Base-by-base conservation (phyloP, 352 stramenopile genomes). In the Blastocystis sp. region DNA sequence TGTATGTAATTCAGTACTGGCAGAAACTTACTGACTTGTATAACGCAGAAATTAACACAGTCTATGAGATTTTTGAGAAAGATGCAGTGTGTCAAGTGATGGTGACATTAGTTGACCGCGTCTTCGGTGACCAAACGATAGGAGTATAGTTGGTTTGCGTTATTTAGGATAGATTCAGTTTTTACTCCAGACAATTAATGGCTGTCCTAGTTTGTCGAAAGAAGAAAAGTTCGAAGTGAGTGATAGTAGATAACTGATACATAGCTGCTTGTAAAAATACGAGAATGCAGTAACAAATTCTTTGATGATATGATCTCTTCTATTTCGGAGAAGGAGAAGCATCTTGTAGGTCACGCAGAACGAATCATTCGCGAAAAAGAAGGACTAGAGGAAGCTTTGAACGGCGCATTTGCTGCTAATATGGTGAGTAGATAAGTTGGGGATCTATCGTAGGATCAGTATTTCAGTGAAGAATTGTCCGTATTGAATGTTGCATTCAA, bases 61-160 rank as follows among this genome's bases (percentile, higher is more conserved):
- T 84, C 4, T 84, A 84, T 43, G 73, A 84, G 56, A 84, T 84
- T 34, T 84, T 84, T 43, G 53, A 84, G 34, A 64, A 68, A n/a
- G 73, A 84, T 43, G 53, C 41, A 8, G 73, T 84, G 37, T 84
- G 73, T 34, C 73, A 84, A 29, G 73, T 84, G 18, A 84, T 84
- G 29, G 73, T 84, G 50, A 26, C 73, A 8, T 29, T 84, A 15
- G 7, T 84, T 1, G 73, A 84, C 56, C 73, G 73, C 39, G 73
- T 84, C 7, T 84, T 84, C 50, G 68, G 62, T 43, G 73, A 84
- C 26, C 73, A 84, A 45, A 84, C 73, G 20, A 26, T 84, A 6
- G 73, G 73, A n/a, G 73, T 84, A 43, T 13, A n/a, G 6, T 37
- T 34, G 29, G 8, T 3, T 20, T 15, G 43, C 13, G 11, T n/a